Conservation (phyloP, 106 monocot genomes). For the Acanthochlamys bracteata region DNA sequence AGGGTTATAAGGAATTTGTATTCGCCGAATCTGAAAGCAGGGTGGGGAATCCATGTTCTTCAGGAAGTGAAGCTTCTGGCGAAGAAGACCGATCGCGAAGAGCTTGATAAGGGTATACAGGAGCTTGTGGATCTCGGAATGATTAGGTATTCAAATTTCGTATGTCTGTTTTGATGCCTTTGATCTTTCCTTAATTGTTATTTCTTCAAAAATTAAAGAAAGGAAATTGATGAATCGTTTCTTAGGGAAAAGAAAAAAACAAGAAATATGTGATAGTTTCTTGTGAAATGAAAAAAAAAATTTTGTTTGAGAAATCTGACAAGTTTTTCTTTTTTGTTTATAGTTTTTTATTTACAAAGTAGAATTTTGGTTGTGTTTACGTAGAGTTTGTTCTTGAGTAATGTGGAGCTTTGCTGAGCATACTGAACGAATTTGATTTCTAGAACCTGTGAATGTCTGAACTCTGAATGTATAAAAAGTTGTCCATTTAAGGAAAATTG, state of each 20-base stretch:
- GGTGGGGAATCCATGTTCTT: slow-evolving; percentile 69
- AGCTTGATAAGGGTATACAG: slow-evolving; percentile 39
- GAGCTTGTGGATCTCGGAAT: slow-evolving; percentile 74
- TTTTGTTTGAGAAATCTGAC: background rate
- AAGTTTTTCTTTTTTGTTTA: background rate
- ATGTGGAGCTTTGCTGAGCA: too few relatives aligned
- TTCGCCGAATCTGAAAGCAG: slow-evolving; percentile 59
- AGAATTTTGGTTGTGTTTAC: too few relatives aligned
- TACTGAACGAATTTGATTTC: too few relatives aligned
- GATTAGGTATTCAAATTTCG: slow-evolving; percentile 72
- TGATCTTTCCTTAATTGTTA: background rate
- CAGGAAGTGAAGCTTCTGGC: slow-evolving; percentile 72
- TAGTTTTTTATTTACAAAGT: background rate
- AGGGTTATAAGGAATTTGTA: slow-evolving; percentile 44
- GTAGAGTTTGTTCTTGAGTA: too few relatives aligned
- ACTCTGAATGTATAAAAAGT: too few relatives aligned
- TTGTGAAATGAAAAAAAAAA: background rate
- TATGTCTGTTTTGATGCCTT: too few relatives aligned
- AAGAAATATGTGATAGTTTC: background rate
- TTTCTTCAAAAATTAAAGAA: background rate
- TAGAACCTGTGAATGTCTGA: too few relatives aligned
- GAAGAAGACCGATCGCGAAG: slow-evolving; percentile 38
- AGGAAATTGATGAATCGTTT: background rate
- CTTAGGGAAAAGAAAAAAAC: background rate
- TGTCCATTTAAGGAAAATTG: too few relatives aligned